phyloP scores from a whole-genome alignment of 1,284 basidiomycete species.

The Leccinum fuscescens region DNA sequence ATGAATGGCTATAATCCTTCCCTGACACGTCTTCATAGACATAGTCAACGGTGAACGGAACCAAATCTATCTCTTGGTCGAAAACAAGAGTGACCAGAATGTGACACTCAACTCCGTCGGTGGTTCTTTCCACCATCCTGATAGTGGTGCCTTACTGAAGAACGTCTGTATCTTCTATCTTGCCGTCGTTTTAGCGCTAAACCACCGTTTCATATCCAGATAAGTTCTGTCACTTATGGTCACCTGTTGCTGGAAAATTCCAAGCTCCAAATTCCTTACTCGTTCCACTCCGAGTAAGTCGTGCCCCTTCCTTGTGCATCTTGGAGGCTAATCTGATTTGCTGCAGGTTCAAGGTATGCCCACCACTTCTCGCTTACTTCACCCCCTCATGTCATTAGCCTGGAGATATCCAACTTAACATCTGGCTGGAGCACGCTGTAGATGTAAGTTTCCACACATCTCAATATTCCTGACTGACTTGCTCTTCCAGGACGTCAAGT shows the following conservation, averaged over 20 bases:
- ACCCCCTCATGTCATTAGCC: constrained; percentile 44
- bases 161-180: constrained; percentile 53
- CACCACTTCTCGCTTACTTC: not conserved
- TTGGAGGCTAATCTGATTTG: constrained; percentile 18
- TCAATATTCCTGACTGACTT: constrained; percentile 5
- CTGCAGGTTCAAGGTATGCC: constrained; percentile 59
- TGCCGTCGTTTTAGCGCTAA: not conserved
- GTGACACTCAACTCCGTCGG: constrained; percentile 70
- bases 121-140: constrained; percentile 71
- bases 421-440: constrained; percentile 74
- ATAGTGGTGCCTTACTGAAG: constrained; percentile 66
- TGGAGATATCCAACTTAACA: constrained; percentile 73
- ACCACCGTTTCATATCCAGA: constrained; percentile 39
- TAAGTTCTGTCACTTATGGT: constrained; percentile 61
- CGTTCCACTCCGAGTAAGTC: constrained; percentile 83
- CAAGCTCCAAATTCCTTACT: constrained; percentile 72
- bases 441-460: constrained; percentile 46
- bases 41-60: constrained; percentile 87
- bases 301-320: not conserved
- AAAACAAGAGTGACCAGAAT: constrained; percentile 75
- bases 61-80: constrained; percentile 61
- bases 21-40: constrained; percentile 45
- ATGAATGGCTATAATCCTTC: not conserved
- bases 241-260: constrained; percentile 60
- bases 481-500: constrained; percentile 46